Conservation (phyloP, 441 rosid genomes). For the Kokia cookei region DNA sequence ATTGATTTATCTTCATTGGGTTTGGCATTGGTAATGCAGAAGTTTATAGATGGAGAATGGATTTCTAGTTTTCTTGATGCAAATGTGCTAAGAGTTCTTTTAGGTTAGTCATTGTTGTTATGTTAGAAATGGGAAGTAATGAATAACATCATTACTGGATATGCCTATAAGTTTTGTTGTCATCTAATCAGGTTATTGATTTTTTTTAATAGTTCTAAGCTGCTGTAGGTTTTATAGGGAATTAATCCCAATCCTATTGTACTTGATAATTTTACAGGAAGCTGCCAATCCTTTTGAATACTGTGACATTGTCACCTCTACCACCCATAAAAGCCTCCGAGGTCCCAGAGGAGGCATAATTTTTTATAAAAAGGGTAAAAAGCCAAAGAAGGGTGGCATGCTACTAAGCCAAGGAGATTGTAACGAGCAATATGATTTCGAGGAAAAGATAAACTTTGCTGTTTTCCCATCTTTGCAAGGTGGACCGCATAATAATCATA, state of each 20-base stretch:
- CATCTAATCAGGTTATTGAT: background rate
- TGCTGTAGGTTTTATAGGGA: background rate
- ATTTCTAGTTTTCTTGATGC: background rate
- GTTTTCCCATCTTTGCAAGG: slow-evolving; percentile 73
- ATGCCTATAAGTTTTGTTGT: background rate
- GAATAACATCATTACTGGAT: background rate
- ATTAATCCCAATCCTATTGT: background rate
- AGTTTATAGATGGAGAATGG: background rate
- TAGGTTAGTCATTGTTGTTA: background rate
- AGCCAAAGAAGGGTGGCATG: slow-evolving; percentile 38
- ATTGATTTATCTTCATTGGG: background rate
- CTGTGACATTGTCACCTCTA: slow-evolving; percentile 67
- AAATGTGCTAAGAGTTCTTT: background rate
- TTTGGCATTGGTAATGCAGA: background rate
- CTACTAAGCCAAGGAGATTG: slow-evolving; percentile 36
- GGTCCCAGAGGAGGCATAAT: slow-evolving; percentile 74
- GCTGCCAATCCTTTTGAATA: slow-evolving; percentile 47
- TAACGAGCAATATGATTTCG: slow-evolving; percentile 40
- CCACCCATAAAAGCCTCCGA: slow-evolving; percentile 63
- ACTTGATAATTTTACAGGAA: slow-evolving; percentile 31
- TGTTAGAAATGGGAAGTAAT: background rate
- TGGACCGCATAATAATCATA: slow-evolving; percentile 71
- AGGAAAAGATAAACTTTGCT: slow-evolving; percentile 58
- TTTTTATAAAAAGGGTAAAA: slow-evolving; percentile 50
- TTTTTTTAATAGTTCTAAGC: background rate